A percentile compares a stretch with the other conserved stretches of the same genome.
These are phyloP conservation scores for Fusarium udum DNA, from an alignment of 2,329 filamentous ascomycete species.

Conservation along the genomic window DNA sequence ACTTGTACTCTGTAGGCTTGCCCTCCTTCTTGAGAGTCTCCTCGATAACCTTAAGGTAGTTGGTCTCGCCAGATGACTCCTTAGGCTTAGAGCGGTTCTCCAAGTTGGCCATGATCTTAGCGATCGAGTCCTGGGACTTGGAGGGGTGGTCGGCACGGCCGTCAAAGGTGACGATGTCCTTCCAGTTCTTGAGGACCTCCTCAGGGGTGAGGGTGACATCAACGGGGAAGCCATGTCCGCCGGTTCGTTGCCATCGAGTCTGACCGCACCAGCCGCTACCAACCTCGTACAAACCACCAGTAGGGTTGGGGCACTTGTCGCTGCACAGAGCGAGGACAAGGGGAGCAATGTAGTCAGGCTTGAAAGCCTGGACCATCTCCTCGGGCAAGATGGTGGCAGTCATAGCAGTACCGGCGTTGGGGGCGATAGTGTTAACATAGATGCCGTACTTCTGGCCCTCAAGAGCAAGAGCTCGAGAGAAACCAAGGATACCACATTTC, in stretches of 20 bases:
- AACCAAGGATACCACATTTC: conserved; percentile 93
- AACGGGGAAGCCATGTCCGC: conserved; percentile 90
- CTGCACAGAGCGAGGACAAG: conserved; percentile 85
- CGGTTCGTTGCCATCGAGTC: conserved; percentile 94
- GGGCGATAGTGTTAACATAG: conserved; percentile 96
- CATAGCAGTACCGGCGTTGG: conserved; percentile 96
- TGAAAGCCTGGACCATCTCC: conserved; percentile 98
- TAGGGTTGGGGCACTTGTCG: conserved; percentile 86
- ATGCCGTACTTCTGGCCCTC: conserved; percentile 99
- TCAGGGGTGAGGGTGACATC: conserved; percentile 87
- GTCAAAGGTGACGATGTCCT: conserved; percentile 85
- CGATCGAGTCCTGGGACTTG: conserved; percentile 78
- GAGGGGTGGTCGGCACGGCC: conserved; percentile 87
- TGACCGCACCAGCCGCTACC: conserved; percentile 92
- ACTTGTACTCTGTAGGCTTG: conserved; percentile 78
- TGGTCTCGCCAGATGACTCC: conserved; percentile 58
- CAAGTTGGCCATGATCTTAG: conserved; percentile 84
- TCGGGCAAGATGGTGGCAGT: conserved; percentile 93
- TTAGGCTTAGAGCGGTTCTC: conserved; percentile 73
- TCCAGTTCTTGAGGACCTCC: conserved; percentile 79
- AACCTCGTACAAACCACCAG: conserved; percentile 91
- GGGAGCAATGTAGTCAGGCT: conserved; percentile 97
- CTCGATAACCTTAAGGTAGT: conserved; percentile 79
- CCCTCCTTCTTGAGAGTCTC: conserved; percentile 77
- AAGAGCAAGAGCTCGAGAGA: conserved; percentile 90